Evolutionary conservation across 2,329 filamentous ascomycete genomes (phyloP), one percentile per base, ranked within the genome.

Genomic region (Pyrenophora teres): DNA sequence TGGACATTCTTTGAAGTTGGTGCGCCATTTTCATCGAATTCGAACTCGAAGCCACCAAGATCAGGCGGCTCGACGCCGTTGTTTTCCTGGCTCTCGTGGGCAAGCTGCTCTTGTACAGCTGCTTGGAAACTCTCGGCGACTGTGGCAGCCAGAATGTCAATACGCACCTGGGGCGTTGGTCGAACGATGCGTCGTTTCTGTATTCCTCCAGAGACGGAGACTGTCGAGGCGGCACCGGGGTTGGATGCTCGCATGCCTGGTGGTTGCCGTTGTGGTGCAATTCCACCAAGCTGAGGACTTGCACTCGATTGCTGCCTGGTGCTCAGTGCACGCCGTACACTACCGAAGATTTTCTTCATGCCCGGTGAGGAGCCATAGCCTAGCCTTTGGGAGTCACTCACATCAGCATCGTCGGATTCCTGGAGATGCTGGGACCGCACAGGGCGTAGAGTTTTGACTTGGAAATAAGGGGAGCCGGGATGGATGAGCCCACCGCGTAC

Each of bases 401-500:
- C 54, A 18, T 62, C 56, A 6, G 62, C 21, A 18, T 71, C 68
- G n/a, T 67, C 65, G 5, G 56, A 53, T 15, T 71, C 68, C 3
- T 71, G 57, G 10, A 73, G 61, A 12, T 69, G 55, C 38, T 72
- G 69, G 19, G 70, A 73, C 37, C 63, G 64, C 21, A 64, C 61
- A 39, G 70, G 65, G 10, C 72, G 61, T 12, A 68, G 52, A 19
- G 56, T 58, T 30, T 62, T 66, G 38, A 72, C 77, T 37, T 92
- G 86, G 35, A 97, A 88, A 68, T 89, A 91, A 0, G 92, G 86
- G 54, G 94, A 89, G 0, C 84, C 85, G 1, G 93, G 94, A 13
- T 92, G 90, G 55, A 95, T 83, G 5, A 96, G 70, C 52, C 92
- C 90, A 12, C 94, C 94, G 43, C 93, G 85, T 16, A 97, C 92